phyloP scores from a whole-genome alignment of 2,329 filamentous ascomycete genomes.

The Dendryphion nanum region DNA sequence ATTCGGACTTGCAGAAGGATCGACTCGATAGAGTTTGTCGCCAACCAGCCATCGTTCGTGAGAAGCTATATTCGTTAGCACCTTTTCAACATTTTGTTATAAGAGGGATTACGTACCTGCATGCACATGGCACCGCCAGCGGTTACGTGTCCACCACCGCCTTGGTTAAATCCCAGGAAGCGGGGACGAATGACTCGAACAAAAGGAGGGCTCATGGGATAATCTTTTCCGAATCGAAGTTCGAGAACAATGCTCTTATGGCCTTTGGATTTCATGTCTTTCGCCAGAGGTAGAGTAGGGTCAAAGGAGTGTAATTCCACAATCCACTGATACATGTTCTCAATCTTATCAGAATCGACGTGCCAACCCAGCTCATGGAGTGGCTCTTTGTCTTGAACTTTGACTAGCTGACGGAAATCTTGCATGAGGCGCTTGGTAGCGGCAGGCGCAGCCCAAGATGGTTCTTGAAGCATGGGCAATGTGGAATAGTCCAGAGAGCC shows the following conservation, averaged over 20 bases:
- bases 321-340: conserved; percentile 87
- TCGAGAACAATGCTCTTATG: conserved; percentile 74
- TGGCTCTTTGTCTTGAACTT: conserved; percentile 61
- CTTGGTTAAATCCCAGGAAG: conserved; percentile 67
- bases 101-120: conserved; percentile 41
- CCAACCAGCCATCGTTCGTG: conserved; percentile 79
- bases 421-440: conserved; percentile 64
- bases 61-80: conserved; percentile 56
- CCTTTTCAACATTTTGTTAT: background rate
- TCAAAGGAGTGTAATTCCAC: conserved; percentile 86
- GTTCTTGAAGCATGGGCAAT: conserved; percentile 64
- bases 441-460: conserved; percentile 60
- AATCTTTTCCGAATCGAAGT: conserved; percentile 74
- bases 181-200: conserved; percentile 78
- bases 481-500: conserved; percentile 61
- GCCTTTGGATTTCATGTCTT: conserved; percentile 66
- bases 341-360: conserved; percentile 64
- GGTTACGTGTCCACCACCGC: conserved; percentile 86
- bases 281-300: conserved; percentile 62
- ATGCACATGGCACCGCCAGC: conserved; percentile 80
- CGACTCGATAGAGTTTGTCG: conserved; percentile 70
- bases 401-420: conserved; percentile 64
- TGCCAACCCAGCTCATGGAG: conserved; percentile 78
- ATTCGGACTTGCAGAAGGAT: conserved; percentile 78
- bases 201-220: conserved; percentile 78